Base-by-base conservation (phyloP, 163 green algal genomes). In the Prototheca stagnorum region DNA sequence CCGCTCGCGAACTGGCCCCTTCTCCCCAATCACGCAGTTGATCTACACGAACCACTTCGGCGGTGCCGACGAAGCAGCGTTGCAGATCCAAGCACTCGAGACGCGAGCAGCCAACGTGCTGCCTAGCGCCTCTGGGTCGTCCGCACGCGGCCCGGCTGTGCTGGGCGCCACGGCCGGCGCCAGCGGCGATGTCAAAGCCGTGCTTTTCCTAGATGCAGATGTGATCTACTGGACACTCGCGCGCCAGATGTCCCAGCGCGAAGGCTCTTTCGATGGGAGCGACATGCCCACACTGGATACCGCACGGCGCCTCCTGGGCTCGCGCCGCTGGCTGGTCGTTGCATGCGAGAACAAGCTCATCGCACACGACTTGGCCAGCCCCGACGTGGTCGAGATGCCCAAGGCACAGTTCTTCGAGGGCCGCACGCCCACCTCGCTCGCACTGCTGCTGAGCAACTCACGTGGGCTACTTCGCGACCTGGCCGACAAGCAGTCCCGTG, bases 291-390 rank as follows among this genome's bases (percentile, higher is more conserved):
- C 40, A 24, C 39, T 60, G 28, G 47, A 43, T 58, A n/a, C 20
- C 25, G 21, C 20, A 39, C 23, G 28, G 11, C 31, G 31, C 31
- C 31, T n/a, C 11, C 31, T 37, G 31, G 31, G 11, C 11, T 9
- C 11, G 11, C 31, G 31, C 31, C 51, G 70, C 3, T 79, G 70
- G 70, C 61, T 90, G 35, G 60, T 84, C 21, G 45, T 80, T 0
- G 78, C 77, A 2, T 82, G 74, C 41, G 80, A 90, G 51, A 67
- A 56, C 57, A 88, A 88, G 63, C 35, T 86, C 19, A 39, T 85
- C 23, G 45, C 88, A 57, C 57, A 77, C 23, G 74, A 88, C 54
- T 57, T 87, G 28, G 52, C 61, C n/a, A 69, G 43, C 8, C 47
- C 56, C 5, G 54, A 61, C 2, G 49, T 58, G 0, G 47, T 61